phyloP scores from a whole-genome alignment of 805 yeast genomes.

The Saturnispora sekii region DNA sequence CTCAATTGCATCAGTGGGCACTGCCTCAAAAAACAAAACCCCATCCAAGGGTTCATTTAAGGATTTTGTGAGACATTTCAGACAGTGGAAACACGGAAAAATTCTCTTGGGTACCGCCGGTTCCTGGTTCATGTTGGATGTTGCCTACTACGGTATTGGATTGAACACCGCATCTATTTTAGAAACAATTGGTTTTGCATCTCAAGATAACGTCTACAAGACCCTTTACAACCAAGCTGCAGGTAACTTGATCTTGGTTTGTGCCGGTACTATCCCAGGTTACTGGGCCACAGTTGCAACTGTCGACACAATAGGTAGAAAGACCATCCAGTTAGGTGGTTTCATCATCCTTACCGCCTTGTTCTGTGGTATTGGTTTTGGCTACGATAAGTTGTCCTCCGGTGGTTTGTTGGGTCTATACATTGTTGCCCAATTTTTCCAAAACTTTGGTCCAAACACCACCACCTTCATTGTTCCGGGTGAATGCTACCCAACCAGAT shows the following conservation, averaged over 20 bases:
- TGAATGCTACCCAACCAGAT: constrained; percentile 88
- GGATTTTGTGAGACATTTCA: constrained; percentile 66
- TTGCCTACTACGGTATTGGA: constrained; percentile 85
- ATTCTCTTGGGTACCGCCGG: constrained; percentile 83
- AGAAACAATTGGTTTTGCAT: constrained; percentile 77
- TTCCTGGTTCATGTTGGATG: constrained; percentile 85
- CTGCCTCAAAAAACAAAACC: constrained; percentile 19
- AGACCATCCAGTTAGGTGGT: constrained; percentile 70
- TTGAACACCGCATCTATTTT: constrained; percentile 74
- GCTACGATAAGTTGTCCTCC: constrained; percentile 57
- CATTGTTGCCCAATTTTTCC: constrained; percentile 77
- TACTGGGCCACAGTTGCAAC: constrained; percentile 82
- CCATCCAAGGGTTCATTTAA: constrained; percentile 74
- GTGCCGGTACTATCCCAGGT: constrained; percentile 95
- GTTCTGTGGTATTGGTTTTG: constrained; percentile 77
- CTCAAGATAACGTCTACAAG: constrained; percentile 57
- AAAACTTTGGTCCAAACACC: constrained; percentile 88
- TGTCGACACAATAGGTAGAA: constrained; percentile 75
- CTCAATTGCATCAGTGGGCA: constrained; percentile 29
- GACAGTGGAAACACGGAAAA: constrained; percentile 81
- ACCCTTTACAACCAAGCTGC: constrained; percentile 71
- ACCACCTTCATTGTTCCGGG: constrained; percentile 90
- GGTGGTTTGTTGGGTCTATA: constrained; percentile 67
- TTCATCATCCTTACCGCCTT: constrained; percentile 61
- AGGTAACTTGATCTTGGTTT: constrained; percentile 84